These are phyloP conservation scores for Diplocarpon rosae DNA, from an alignment of 2,329 filamentous ascomycete genomes.

Conservation along the genomic window DNA sequence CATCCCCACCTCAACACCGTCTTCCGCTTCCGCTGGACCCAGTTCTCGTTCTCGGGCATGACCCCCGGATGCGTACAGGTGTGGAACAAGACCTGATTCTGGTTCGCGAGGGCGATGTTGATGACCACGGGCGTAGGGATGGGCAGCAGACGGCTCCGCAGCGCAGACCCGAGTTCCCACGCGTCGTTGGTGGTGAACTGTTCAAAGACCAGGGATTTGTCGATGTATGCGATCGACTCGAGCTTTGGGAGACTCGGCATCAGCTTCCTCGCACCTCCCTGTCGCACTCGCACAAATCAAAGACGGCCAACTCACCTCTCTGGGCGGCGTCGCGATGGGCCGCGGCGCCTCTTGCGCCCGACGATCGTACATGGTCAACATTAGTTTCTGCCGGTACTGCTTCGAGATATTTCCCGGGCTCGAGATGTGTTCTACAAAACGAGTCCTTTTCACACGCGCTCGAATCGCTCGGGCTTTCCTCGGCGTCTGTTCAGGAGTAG, in stretches of 20 bases:
- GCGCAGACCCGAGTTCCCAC: constrained; percentile 51
- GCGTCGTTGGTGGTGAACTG: constrained; percentile 53
- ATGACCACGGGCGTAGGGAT: constrained; percentile 47
- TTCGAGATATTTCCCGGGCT: constrained; percentile 5
- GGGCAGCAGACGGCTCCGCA: constrained; percentile 50
- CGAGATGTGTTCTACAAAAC: constrained; percentile 7
- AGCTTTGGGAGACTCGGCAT: constrained; percentile 17
- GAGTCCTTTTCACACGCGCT: constrained; percentile 6
- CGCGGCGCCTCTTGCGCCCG: constrained; percentile 7
- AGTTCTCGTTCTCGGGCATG: constrained; percentile 59
- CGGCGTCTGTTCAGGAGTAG: constrained; percentile 1
- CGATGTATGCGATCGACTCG: constrained; percentile 24
- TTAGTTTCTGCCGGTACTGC: neutral
- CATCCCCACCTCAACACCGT: constrained; percentile 61
- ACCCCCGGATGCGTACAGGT: constrained; percentile 54
- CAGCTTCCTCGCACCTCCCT: constrained; percentile 2
- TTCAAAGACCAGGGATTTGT: constrained; percentile 24
- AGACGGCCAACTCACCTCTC: constrained; percentile 14
- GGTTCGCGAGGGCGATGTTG: constrained; percentile 50
- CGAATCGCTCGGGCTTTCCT: neutral
- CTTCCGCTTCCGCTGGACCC: constrained; percentile 60
- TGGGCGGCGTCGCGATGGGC: constrained; percentile 13
- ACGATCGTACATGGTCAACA: constrained; percentile 2
- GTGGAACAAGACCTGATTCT: constrained; percentile 57
- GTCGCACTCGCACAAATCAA: neutral